Evolutionary conservation across 164 flowering plant species (phyloP), one percentile per base, ranked within the genome.

Genomic region (Berberis vulgaris): DNA sequence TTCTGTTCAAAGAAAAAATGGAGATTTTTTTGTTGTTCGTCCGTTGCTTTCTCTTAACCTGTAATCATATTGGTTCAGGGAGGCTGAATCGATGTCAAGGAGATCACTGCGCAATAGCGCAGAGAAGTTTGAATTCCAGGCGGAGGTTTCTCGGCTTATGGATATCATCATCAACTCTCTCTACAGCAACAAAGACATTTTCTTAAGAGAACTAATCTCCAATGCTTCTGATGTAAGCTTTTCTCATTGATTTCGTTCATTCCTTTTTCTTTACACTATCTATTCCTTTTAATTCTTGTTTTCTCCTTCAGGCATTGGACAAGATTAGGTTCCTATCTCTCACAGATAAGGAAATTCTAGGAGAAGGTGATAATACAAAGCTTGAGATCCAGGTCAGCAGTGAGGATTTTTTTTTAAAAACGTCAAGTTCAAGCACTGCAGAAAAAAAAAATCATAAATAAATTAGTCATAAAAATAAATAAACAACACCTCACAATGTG

Each of bases 41-140:
- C 26, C 0, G 26, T 26, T 26, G 26, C 26, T 26, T 26, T 26
- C 26, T 26, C 26, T 26, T 26, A 26, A 26, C 26, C 26, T 26
- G 26, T 26, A 26, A 26, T 41, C 2, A 40, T 57, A 69, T 72
- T 61, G 63, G 7, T 72, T 41, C 64, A 94, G 98, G 78, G 98
- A 94, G 73, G 73, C 96, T 59, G 98, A 94, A 65, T 94, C 96
- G 2, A 94, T 94, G 59, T 91, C 98, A 1, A 81, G 71, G 77
- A 87, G 66, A 62, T 67, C 87, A 6, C 83, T 94, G 59, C 91
- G 98, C 41, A 73, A 71, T 68, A 83, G 60, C 64, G 98, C 89
- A 67, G 91, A 94, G 93, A 91, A 89, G 77, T 94, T 94, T 65
- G 88, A 89, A 78, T 94, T 94, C 80, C 99, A 94, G 74, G 99